Evolutionary conservation across 805 yeast species (phyloP).

Genomic region (Starmerella stigmatis): DNA sequence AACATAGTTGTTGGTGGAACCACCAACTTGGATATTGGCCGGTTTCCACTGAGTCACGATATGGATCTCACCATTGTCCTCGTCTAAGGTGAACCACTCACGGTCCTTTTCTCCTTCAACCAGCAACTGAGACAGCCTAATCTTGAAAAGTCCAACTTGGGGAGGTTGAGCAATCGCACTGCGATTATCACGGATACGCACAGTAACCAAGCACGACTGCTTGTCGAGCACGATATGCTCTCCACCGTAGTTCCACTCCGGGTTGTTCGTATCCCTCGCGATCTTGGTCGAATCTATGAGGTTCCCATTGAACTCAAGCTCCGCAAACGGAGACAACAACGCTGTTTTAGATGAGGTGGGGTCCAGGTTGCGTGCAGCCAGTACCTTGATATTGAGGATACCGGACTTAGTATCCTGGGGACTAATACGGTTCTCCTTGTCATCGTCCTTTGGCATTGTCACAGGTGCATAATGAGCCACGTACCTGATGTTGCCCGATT

Average conservation of each 20-base stretch:
- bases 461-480: constrained; percentile 72
- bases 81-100: constrained; percentile 64
- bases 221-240: constrained; percentile 67
- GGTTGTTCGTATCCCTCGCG: constrained; percentile 51
- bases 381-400: constrained; percentile 58
- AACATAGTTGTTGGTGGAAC: constrained; percentile 71
- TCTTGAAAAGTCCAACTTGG: constrained; percentile 44
- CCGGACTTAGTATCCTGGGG: constrained; percentile 94
- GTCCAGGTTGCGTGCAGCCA: constrained; percentile 49
- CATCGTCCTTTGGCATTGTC: constrained; percentile 33
- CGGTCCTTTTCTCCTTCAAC: constrained; percentile 70
- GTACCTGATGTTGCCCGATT: constrained; percentile 62
- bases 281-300: constrained; percentile 47
- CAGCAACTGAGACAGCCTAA: constrained; percentile 48
- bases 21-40: constrained; percentile 51
- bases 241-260: constrained; percentile 51
- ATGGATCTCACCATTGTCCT: constrained; percentile 57
- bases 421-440: constrained; percentile 42
- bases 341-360: constrained; percentile 36
- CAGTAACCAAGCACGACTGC: constrained; percentile 55
- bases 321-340: constrained; percentile 56
- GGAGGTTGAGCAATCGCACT: constrained; percentile 47
- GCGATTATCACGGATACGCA: constrained; percentile 54
- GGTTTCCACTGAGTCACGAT: constrained; percentile 76
- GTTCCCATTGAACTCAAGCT: constrained; percentile 56